Evolutionary conservation across 768 basidiomycete genomes (phyloP).

Genomic region (Trametes punicea): DNA sequence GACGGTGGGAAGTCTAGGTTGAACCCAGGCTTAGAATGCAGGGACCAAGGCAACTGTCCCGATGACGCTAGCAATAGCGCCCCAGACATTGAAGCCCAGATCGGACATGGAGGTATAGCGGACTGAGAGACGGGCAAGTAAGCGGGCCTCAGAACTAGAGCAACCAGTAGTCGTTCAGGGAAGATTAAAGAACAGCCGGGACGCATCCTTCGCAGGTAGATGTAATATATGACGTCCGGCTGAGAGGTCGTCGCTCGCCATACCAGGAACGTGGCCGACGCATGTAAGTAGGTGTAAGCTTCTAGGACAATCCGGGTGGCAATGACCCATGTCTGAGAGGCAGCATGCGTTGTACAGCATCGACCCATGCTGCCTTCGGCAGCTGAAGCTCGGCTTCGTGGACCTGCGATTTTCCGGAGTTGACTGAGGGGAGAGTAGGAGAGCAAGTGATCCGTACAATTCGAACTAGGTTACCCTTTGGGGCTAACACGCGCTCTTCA

Average conservation of each 20-base stretch:
- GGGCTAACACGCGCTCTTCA: not conserved
- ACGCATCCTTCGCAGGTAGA: no score
- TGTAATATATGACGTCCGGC: not conserved
- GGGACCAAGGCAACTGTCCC: not conserved
- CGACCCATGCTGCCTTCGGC: no score
- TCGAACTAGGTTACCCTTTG: no score
- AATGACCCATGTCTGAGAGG: not conserved
- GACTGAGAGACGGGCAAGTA: not conserved
- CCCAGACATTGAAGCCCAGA: constrained; percentile 4
- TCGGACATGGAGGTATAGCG: not conserved
- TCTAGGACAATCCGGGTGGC: not conserved
- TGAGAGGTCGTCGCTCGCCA: not conserved
- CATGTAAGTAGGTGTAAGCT: not conserved
- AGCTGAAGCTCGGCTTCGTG: no score
- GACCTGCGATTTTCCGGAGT: no score
- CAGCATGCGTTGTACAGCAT: not conserved
- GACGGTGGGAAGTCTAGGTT: not conserved
- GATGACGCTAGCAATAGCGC: constrained; percentile 4
- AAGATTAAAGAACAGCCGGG: not conserved
- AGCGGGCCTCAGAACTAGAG: not conserved
- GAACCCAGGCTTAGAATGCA: not conserved
- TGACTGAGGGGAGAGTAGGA: no score
- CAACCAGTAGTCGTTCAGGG: not conserved
- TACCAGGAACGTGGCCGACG: not conserved
- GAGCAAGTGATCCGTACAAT: no score